Evolutionary conservation across 164 flowering plant genomes (phyloP), one percentile per base, ranked within the genome.

Genomic region (Vitis labrusca): DNA sequence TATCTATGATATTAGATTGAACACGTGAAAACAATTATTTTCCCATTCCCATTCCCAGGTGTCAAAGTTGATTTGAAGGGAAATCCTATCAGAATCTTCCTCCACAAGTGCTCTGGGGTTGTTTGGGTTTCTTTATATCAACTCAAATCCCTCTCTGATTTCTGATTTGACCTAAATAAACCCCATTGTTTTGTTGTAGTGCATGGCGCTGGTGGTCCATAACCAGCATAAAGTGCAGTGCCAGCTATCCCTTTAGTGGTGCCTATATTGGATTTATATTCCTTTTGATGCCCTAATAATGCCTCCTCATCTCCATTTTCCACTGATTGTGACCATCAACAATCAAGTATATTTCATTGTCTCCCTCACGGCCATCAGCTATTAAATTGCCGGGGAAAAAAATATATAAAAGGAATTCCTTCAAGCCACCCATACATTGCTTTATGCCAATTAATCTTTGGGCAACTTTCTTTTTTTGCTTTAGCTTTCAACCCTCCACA

Each of bases 271-370:
- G 50, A 64, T 64, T 71, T 47, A 49, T 37, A 59, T 59, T 49
- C 70, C 56, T 72, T 72, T 72, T 66, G 67, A 72, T 64, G 70
- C 75, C 63, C 44, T 71, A 49, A 55, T 71, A 64, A 55, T 63
- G 73, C 49, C n/a, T 68, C 66, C 30, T 50, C 56, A 6, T 57
- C 27, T 7, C 59, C 59, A 57, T 23, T 23, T 8, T 14, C 16
- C 68, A 72, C 70, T 65, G 61, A 70, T 65, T 48, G 66, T 48
- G 29, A 55, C 27, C 29, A 56, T 54, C 14, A 59, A 53, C 7
- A 37, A 44, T 19, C 13, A 64, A 14, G 63, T 7, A 64, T 47
- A 71, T n/a, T 53, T 64, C 15, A 48, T 47, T 57, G 70, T 65
- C 69, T 71, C 69, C 68, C 61, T 71, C 64, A 50, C 29, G 27